A percentile compares a stretch with the other conserved stretches of the same genome.
phyloP scores from a whole-genome alignment of 495 filamentous ascomycete species.

The Cercophora newfieldiana region DNA sequence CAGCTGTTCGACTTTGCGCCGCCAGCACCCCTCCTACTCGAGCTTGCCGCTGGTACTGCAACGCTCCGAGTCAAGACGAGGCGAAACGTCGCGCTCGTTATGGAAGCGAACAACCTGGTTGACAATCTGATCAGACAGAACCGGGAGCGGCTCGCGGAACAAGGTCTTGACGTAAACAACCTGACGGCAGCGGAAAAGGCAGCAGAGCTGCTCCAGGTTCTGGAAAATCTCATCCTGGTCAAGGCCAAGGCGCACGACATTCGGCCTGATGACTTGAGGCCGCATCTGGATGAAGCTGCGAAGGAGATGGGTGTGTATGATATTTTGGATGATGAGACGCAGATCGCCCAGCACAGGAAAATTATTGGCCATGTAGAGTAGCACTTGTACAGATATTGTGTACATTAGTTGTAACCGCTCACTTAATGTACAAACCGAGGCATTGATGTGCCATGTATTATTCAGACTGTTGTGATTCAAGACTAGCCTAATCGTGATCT shows the following conservation, averaged over 20 bases:
- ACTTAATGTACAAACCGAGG: not conserved
- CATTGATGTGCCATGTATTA: slow-evolving; percentile 6
- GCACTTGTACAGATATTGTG: slow-evolving; percentile 7
- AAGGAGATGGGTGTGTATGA: slow-evolving; percentile 57
- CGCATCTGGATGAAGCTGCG: slow-evolving; percentile 46
- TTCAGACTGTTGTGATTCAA: not conserved
- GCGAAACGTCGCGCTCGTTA: slow-evolving; percentile 34
- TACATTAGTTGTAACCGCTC: not conserved
- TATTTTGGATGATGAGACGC: slow-evolving; percentile 24
- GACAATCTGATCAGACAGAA: slow-evolving; percentile 29
- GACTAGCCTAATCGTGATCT: slow-evolving; percentile 71
- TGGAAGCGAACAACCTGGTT: slow-evolving; percentile 34
- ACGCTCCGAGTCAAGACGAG: slow-evolving; percentile 38
- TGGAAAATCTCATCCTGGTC: slow-evolving; percentile 41
- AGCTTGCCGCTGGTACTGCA: slow-evolving; percentile 39
- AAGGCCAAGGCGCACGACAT: slow-evolving; percentile 40
- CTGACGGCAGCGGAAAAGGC: slow-evolving; percentile 28
- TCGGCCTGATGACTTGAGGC: slow-evolving; percentile 39
- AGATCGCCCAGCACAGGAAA: slow-evolving; percentile 29
- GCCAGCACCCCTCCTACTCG: slow-evolving; percentile 42
- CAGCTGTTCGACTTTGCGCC: slow-evolving; percentile 54
- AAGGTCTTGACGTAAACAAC: slow-evolving; percentile 24
- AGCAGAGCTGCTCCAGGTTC: slow-evolving; percentile 28
- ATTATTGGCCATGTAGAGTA: slow-evolving; percentile 7
- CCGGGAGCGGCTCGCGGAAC: slow-evolving; percentile 16